Evolutionary conservation across 2,329 filamentous ascomycete genomes (phyloP), one percentile per base, ranked within the genome.

Genomic region (Dendryphion nanum): DNA sequence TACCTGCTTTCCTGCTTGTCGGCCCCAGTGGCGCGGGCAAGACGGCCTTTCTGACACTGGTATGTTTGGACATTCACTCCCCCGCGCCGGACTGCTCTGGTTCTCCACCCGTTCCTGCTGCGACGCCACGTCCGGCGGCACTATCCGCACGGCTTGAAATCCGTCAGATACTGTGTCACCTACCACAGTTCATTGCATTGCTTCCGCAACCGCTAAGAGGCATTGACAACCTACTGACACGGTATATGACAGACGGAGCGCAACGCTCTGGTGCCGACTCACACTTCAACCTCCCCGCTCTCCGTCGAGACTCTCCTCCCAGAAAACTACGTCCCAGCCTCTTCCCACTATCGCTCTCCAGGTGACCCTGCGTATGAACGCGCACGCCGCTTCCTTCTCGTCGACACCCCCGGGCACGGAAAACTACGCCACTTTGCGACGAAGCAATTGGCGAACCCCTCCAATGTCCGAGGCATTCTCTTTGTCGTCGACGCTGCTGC

Each of bases 331-430:
- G 69, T 70, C 31, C 74, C 80, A 7, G 70, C 70, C 16, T 82
- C 79, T 18, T 76, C 82, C 41, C 74, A 76, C 53, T 87, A 81
- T 65, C 80, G 83, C 48, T 84, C 81, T 30, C 67, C 72, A 18
- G 79, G 84, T 56, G 83, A 87, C 59, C 76, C 79, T 17, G 75
- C 80, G 7, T 68, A 69, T 33, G 59, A 62, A 41, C 66, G 72
- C 45, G 52, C 66, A 3, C 81, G 85, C 60, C 85, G 82, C 61
- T 87, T 93, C 63, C 72, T 86, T 28, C 72, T 97, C 21, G 71
- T 87, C 59, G 93, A 98, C 70, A 97, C 91, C 1, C 93, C 93
- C 0, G 93, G 93, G 26, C 93, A 98, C 71, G 89, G 89, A 55
- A 98, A 98, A 70, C 81, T 98, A 42, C 87, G 93, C 44, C 78